Evolutionary conservation across 2,329 filamentous ascomycete species (phyloP), one percentile per base, ranked within the genome.

Genomic region (Corinectria fuckeliana): DNA sequence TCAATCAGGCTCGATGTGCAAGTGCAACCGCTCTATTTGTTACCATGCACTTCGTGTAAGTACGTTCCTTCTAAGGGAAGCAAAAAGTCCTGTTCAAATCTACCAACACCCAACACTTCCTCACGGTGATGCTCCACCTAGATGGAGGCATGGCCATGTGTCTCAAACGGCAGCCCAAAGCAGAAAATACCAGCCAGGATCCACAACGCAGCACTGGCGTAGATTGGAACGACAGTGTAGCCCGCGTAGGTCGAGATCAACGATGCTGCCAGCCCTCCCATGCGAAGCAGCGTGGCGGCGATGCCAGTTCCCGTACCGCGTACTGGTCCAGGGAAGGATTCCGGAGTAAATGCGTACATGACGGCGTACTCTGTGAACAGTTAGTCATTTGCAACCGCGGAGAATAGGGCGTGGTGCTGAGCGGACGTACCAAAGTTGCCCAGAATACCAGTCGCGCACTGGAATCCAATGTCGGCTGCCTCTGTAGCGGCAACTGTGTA

Each of bases 281-380:
- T 38, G 2, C 76, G 73, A 11, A 77, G 69, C 8, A 77, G 62
- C 1, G 76, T 77, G 0, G 79, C 78, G 0, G 78, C 77, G 4
- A 77, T 69, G 1, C 83, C 82, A 2, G 80, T 82, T 5, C 82
- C 83, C 0, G 83, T 84, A 20, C 83, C 83, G 5, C 83, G 75
- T 50, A 81, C 77, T 0, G 82, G 81, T 2, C 79, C 81, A 0
- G 82, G 82, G 72, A 85, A 85, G 4, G 81, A 81, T 63, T 86
- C 83, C 0, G 83, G 84, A 0, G 83, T 85, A 64, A 76, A 80
- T 0, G 75, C 76, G 55, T 74, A 79, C 69, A 68, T 62, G 26
- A 65, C 55, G 14, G 65, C 63, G 23, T 66, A 67, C 36, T 67
- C 65, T 67, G 39, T 20, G 11, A 23, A 14, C 16, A 4, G 32